Conservation (phyloP, 2,329 filamentous ascomycete genomes). For the Penicillium hordei region DNA sequence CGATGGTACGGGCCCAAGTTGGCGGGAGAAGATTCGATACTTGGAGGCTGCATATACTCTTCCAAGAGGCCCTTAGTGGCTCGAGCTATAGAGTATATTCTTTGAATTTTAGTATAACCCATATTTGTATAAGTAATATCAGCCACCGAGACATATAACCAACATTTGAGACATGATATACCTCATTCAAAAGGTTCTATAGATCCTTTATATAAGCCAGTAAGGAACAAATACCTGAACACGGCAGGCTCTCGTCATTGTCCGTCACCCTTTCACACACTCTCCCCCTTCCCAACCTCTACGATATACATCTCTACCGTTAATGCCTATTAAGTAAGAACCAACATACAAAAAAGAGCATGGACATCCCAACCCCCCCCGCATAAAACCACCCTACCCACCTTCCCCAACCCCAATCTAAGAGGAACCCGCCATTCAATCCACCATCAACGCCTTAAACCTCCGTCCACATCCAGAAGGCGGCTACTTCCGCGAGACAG, state of each 20-base stretch:
- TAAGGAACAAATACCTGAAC: neutral
- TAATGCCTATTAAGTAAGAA: neutral
- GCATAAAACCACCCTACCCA: too few relatives aligned
- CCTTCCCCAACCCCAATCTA: too few relatives aligned
- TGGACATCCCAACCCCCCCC: too few relatives aligned
- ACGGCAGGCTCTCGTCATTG: neutral
- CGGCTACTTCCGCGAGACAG: constrained; percentile 64
- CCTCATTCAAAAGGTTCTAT: neutral
- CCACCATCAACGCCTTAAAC: constrained; percentile 47
- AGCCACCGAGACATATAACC: neutral
- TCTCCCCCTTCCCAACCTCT: neutral
- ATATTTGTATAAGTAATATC: too few relatives aligned
- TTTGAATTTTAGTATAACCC: too few relatives aligned
- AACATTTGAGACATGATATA: neutral
- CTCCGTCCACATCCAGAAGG: constrained; percentile 62
- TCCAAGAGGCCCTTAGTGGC: too few relatives aligned
- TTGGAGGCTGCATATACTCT: neutral
- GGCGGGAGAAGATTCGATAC: neutral
- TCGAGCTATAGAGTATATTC: too few relatives aligned
- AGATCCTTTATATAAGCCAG: neutral
- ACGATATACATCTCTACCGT: neutral
- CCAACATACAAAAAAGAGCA: neutral
- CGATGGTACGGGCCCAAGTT: neutral
- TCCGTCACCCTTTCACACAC: neutral
- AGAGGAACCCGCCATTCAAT: constrained; percentile 24